Conservation (phyloP, 495 filamentous ascomycete genomes). For the Halenospora varia region DNA sequence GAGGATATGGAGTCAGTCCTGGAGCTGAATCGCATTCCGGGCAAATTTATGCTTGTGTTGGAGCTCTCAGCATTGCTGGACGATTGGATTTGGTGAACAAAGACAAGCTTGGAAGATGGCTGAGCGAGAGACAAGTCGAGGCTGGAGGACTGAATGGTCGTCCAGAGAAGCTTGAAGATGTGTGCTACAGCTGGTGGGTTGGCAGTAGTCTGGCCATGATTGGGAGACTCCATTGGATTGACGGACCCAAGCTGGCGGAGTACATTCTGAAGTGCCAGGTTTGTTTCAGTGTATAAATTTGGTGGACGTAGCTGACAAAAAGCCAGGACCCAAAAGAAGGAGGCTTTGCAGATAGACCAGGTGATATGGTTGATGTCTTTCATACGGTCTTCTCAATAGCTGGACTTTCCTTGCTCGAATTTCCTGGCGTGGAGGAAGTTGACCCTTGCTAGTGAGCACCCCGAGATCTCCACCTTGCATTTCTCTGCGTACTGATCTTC, state of each 20-base stretch:
- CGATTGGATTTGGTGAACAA: slow-evolving; percentile 78
- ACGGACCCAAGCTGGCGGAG: slow-evolving; percentile 64
- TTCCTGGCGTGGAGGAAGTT: slow-evolving; percentile 71
- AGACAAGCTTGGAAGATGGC: slow-evolving; percentile 80
- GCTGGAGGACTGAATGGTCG: slow-evolving; percentile 89
- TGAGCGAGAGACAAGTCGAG: slow-evolving; percentile 86
- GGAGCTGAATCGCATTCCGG: slow-evolving; percentile 90
- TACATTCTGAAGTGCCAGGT: slow-evolving; percentile 86
- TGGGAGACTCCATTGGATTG: slow-evolving; percentile 85
- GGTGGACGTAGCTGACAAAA: not conserved
- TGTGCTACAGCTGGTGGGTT: slow-evolving; percentile 99
- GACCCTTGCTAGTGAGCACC: slow-evolving; percentile 79
- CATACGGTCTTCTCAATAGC: slow-evolving; percentile 89
- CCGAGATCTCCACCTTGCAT: not conserved
- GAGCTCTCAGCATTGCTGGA: slow-evolving; percentile 75
- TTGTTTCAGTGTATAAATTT: slow-evolving; percentile 11
- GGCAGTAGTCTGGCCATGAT: slow-evolving; percentile 86
- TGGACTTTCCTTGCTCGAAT: slow-evolving; percentile 77
- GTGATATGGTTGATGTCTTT: slow-evolving; percentile 95
- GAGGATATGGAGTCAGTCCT: slow-evolving; percentile 83
- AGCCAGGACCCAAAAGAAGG: slow-evolving; percentile 75
- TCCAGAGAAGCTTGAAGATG: slow-evolving; percentile 93
- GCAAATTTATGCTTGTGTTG: slow-evolving; percentile 94
- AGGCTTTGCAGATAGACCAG: slow-evolving; percentile 86
- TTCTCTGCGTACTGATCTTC: not conserved